These are phyloP conservation scores for Fusarium graminum DNA, from an alignment of 2,329 filamentous ascomycete species.

Conservation along the genomic window DNA sequence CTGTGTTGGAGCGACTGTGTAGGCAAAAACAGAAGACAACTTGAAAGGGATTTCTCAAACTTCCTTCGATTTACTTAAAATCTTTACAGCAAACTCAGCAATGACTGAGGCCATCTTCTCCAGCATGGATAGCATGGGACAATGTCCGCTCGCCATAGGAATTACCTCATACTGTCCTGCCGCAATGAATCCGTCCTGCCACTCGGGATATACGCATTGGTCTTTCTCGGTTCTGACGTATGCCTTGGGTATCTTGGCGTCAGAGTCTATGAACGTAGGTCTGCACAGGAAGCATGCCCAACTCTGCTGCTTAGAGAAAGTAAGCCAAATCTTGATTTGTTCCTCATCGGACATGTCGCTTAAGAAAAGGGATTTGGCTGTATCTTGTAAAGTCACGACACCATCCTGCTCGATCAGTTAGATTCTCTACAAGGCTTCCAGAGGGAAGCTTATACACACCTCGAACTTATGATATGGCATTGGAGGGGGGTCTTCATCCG, in stretches of 20 bases:
- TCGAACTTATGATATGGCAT: conserved; percentile 5
- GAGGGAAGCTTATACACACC: neutral
- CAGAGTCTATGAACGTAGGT: neutral
- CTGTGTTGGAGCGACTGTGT: no score
- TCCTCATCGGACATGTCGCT: neutral
- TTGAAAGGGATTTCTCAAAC: no score
- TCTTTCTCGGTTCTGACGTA: conserved; percentile 1
- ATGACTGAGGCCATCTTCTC: neutral
- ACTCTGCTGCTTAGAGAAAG: conserved; percentile 9
- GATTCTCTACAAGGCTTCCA: rapidly evolving
- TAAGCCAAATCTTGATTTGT: conserved; percentile 2
- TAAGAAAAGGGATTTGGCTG: conserved; percentile 2
- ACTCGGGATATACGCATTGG: neutral
- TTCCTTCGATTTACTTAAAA: no score
- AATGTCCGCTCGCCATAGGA: neutral
- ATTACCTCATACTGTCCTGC: neutral
- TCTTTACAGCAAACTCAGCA: no score
- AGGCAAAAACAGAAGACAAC: no score
- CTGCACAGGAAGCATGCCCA: neutral
- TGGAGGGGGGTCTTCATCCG: neutral
- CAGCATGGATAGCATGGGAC: conserved; percentile 1
- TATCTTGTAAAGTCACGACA: neutral
- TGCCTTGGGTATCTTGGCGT: neutral
- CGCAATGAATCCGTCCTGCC: conserved; percentile 2
- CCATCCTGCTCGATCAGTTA: neutral